Conservation (phyloP, 2,329 filamentous ascomycete species). For the Sporothrix dimorphospora region DNA sequence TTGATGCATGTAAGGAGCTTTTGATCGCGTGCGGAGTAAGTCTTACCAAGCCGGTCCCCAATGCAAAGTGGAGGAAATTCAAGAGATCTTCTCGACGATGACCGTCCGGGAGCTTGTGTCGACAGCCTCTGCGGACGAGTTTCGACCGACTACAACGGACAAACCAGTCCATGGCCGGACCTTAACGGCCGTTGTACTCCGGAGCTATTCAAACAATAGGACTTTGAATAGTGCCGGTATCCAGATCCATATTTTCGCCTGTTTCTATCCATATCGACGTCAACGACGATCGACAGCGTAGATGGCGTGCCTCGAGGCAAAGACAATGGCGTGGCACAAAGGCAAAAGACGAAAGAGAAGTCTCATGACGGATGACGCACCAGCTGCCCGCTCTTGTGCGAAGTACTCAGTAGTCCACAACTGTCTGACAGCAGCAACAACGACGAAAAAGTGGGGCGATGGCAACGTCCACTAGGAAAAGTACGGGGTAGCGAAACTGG, state of each 20-base stretch:
- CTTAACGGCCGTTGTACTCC: not conserved
- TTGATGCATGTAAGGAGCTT: not conserved
- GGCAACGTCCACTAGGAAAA: slow-evolving; percentile 2
- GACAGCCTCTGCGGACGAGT: not conserved
- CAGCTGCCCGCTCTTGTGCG: not conserved
- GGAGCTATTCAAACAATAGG: not conserved
- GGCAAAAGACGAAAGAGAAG: not conserved
- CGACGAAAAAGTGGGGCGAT: not conserved
- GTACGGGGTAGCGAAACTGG: not conserved
- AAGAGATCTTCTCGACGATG: not conserved
- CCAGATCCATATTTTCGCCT: not conserved
- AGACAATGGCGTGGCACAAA: slow-evolving; percentile 3
- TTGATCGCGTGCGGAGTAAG: slow-evolving; percentile 6
- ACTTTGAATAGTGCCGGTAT: not conserved
- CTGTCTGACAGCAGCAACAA: not conserved
- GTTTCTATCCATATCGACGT: not conserved
- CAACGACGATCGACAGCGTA: not conserved
- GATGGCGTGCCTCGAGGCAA: not conserved
- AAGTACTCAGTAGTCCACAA: not conserved
- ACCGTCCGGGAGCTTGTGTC: not conserved
- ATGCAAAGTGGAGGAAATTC: not conserved
- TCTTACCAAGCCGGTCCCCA: not conserved
- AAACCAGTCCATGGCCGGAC: not conserved
- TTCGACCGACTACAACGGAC: slow-evolving; percentile 4
- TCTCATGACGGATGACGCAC: slow-evolving; percentile 27